These are phyloP conservation scores for Bretschneidera sinensis DNA, from an alignment of 345 rosid species.

Conservation along the genomic window DNA sequence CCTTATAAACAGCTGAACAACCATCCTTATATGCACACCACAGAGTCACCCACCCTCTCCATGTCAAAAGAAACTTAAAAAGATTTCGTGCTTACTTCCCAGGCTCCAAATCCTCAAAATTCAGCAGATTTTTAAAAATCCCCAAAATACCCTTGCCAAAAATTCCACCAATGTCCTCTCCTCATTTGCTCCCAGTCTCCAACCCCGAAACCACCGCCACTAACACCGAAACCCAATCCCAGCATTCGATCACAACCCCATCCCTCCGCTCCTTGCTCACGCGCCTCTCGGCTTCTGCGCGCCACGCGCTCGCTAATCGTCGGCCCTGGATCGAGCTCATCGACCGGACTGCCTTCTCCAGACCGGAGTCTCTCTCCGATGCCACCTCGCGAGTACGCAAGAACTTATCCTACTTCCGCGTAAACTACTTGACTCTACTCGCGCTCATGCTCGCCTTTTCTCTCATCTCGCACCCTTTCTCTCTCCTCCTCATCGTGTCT, in stretches of 20 bases:
- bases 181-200: conserved; percentile 38
- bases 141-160: neutral
- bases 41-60: neutral
- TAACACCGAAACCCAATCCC: conserved; percentile 29
- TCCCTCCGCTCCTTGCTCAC: conserved; percentile 21
- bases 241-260: conserved; percentile 34
- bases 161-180: conserved; percentile 13
- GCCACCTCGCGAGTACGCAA: conserved; percentile 36
- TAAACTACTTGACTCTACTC: conserved; percentile 37
- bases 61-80: too few species aligned
- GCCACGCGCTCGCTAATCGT: conserved; percentile 28
- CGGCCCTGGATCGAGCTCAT: conserved; percentile 45
- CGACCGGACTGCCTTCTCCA: conserved; percentile 35
- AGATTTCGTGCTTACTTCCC: too few species aligned
- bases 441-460: conserved; percentile 30
- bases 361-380: conserved; percentile 40
- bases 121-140: too few species aligned
- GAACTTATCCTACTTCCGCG: conserved; percentile 38
- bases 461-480: conserved; percentile 37
- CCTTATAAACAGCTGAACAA: too few species aligned
- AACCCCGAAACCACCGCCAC: conserved; percentile 30
- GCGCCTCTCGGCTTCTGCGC: conserved; percentile 19
- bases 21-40: neutral
- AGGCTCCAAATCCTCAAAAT: too few species aligned
- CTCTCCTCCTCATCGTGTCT: conserved; percentile 35